Conservation (phyloP, 176 grass and related monocot genomes). For the Oryza australiensis region DNA sequence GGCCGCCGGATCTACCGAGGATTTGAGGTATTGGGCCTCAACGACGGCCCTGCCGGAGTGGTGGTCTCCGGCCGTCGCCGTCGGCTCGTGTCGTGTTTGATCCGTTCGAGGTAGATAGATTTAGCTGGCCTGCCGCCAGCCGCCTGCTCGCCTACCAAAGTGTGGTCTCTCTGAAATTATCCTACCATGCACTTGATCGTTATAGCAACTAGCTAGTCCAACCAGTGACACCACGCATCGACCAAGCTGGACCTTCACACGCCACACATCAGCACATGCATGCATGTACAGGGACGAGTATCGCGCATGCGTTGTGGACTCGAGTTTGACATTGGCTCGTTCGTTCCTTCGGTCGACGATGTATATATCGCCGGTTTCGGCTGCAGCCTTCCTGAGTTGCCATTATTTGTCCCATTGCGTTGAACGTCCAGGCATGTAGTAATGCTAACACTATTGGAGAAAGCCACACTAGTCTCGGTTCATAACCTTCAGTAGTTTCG, state of each 20-base stretch:
- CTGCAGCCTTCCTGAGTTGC: not conserved
- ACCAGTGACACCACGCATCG: not conserved
- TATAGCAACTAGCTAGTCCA: not conserved
- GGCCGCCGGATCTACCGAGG: not conserved
- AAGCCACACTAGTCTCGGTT: too few species aligned
- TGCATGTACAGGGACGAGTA: not conserved
- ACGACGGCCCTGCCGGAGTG: not conserved
- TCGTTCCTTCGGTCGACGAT: not conserved
- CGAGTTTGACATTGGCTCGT: not conserved
- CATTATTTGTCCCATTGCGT: not conserved
- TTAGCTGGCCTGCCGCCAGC: not conserved
- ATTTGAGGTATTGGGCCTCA: not conserved
- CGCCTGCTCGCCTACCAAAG: not conserved
- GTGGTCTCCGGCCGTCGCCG: not conserved
- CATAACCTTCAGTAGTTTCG: too few species aligned
- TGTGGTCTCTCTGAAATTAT: not conserved
- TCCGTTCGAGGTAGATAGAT: conserved; percentile 1
- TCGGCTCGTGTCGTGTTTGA: conserved; percentile 24
- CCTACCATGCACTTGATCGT: not conserved
- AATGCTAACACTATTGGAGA: too few species aligned
- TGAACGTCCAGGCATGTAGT: conserved; percentile 7
- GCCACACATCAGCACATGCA: not conserved
- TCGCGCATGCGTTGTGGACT: conserved; percentile 17
- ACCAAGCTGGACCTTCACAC: too few species aligned
- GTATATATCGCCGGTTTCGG: not conserved